Evolutionary conservation across 805 yeast genomes (phyloP).

Genomic region (Zygosaccharomyces lentus): DNA sequence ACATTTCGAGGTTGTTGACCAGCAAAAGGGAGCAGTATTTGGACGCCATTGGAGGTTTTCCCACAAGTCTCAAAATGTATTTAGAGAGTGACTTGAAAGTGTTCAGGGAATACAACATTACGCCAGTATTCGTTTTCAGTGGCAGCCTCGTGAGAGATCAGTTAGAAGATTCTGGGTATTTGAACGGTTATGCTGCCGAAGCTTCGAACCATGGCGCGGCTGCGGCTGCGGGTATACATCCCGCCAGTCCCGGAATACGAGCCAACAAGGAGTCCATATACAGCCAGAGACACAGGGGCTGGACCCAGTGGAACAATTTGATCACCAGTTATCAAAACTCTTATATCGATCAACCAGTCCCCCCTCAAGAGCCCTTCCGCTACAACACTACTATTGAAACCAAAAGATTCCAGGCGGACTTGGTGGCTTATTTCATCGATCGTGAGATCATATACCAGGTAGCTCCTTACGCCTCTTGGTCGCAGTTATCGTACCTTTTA

Average conservation of each 20-base stretch:
- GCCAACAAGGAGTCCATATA: conserved; percentile 34
- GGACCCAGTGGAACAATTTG: conserved; percentile 42
- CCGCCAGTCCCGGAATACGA: conserved; percentile 16
- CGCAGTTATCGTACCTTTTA: conserved; percentile 71
- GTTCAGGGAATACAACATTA: conserved; percentile 57
- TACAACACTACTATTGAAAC: conserved; percentile 47
- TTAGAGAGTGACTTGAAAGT: conserved; percentile 59
- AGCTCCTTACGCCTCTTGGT: conserved; percentile 78
- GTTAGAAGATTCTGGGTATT: conserved; percentile 29
- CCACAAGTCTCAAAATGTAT: conserved; percentile 52
- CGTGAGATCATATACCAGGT: conserved; percentile 60
- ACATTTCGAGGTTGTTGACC: conserved; percentile 56
- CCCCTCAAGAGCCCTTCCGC: conserved; percentile 48
- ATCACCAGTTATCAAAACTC: conserved; percentile 32
- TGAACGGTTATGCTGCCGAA: conserved; percentile 25
- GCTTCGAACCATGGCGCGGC: conserved; percentile 14
- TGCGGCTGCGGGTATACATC: conserved; percentile 10
- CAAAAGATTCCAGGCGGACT: conserved; percentile 49
- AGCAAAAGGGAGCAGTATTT: conserved; percentile 62
- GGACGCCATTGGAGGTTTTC: conserved; percentile 80
- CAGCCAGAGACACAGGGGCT: conserved; percentile 44
- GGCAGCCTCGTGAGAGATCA: conserved; percentile 50
- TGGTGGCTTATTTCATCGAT: conserved; percentile 53
- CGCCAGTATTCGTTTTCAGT: conserved; percentile 75
- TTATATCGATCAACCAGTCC: conserved; percentile 35